phyloP scores from a whole-genome alignment of 1,139 yeast species.

The Lodderomyces pseudojiufengensis region DNA sequence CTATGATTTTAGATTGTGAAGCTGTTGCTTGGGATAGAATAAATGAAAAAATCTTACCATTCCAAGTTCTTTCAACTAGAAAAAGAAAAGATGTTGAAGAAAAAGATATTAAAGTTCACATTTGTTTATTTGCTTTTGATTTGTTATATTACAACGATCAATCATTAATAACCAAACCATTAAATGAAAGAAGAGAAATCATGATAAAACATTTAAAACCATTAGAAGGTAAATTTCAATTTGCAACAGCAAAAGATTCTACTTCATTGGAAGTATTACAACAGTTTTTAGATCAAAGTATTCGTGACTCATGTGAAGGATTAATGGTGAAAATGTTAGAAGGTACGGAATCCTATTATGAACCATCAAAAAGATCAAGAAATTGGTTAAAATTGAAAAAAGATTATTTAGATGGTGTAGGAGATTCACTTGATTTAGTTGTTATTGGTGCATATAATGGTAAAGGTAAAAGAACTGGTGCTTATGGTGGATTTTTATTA shows the following conservation, averaged over 20 bases:
- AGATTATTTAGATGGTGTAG: conserved; percentile 90
- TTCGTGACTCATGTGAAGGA: conserved; percentile 91
- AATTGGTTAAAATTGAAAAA: conserved; percentile 95
- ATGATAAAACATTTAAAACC: conserved; percentile 55
- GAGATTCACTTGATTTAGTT: conserved; percentile 91
- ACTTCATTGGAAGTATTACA: conserved; percentile 80
- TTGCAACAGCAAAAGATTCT: conserved; percentile 74
- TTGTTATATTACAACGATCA: conserved; percentile 69
- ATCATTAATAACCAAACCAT: conserved; percentile 63
- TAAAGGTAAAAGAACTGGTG: conserved; percentile 89
- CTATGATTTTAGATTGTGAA: conserved; percentile 86
- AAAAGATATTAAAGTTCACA: conserved; percentile 82
- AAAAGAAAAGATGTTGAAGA: conserved; percentile 90
- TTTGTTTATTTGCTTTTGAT: conserved; percentile 91
- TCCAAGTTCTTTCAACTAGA: conserved; percentile 88
- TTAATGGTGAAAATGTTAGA: conserved; percentile 89
- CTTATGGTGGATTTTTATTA: conserved; percentile 88
- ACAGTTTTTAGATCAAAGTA: conserved; percentile 81
- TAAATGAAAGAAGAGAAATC: conserved; percentile 64
- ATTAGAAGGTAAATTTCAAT: conserved; percentile 75
- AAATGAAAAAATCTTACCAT: conserved; percentile 75
- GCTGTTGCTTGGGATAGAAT: conserved; percentile 98
- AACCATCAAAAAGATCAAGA: conserved; percentile 91
- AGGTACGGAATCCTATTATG: conserved; percentile 78
- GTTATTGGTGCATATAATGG: conserved; percentile 95